Conservation (phyloP, 139 green algal species). For the Volvox reticuliferus region DNA sequence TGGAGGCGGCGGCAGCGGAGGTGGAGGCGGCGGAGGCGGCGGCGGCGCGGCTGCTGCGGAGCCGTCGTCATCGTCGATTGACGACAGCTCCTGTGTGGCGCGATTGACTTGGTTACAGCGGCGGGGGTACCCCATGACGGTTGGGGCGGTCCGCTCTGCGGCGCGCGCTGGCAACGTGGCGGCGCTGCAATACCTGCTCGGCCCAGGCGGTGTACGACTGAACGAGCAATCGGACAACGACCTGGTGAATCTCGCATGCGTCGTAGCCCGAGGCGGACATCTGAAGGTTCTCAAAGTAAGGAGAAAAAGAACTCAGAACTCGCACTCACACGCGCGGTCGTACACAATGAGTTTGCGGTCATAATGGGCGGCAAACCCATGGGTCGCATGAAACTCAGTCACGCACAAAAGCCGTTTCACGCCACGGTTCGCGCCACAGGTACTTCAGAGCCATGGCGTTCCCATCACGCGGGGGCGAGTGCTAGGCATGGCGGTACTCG, state of each 20-base stretch:
- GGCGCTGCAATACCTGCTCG: background rate
- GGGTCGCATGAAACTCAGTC: background rate
- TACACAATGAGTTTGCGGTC: too few species aligned
- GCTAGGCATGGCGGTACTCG: background rate
- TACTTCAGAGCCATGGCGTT: background rate
- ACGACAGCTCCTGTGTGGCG: background rate
- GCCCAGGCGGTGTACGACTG: background rate
- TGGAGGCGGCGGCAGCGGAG: too few species aligned
- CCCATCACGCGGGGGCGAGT: background rate
- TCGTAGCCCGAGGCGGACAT: background rate
- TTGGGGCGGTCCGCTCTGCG: background rate
- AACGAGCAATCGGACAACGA: background rate
- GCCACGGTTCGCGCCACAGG: background rate
- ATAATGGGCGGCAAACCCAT: background rate
- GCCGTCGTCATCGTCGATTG: background rate
- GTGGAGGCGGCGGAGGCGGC: background rate
- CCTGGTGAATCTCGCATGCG: background rate
- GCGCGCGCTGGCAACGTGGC: background rate
- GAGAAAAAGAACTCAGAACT: background rate
- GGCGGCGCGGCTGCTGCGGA: background rate
- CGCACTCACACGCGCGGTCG: too few species aligned
- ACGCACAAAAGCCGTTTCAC: background rate
- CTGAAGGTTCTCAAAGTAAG: background rate
- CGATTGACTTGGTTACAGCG: constrained; percentile 9
- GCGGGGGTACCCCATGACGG: background rate